Conservation (phyloP, 345 rosid species). For the Kernera saxatilis region DNA sequence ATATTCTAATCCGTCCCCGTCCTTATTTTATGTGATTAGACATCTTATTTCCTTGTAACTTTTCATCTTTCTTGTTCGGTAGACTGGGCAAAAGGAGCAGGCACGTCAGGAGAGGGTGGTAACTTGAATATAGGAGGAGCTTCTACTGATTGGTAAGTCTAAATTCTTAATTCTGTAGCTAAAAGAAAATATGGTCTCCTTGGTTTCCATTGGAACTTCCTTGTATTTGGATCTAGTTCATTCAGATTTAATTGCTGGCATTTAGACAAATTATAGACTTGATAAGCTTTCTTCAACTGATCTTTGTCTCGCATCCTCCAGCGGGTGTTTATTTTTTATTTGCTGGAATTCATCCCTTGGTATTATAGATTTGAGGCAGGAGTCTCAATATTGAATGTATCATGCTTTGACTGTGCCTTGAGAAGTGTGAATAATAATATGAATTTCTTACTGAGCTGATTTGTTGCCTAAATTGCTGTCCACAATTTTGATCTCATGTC, state of each 20-base stretch:
- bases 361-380: neutral
- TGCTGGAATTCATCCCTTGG: neutral
- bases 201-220: neutral
- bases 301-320: neutral
- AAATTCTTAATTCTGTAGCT: neutral
- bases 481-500: neutral
- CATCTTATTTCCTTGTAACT: neutral
- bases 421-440: neutral
- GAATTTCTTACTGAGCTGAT: neutral
- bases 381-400: neutral
- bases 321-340: neutral
- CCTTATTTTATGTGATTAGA: neutral
- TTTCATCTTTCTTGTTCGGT: constrained; percentile 1
- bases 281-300: neutral
- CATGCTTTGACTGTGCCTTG: neutral
- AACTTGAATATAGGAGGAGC: constrained; percentile 56
- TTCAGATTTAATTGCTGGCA: neutral
- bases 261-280: neutral
- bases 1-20: neutral
- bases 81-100: constrained; percentile 66
- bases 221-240: neutral
- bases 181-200: neutral
- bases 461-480: neutral
- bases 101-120: constrained; percentile 56
- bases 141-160: constrained; percentile 52